Conservation (phyloP, 2,329 filamentous ascomycete species). For the Cladosporium austrohemisphaericum region DNA sequence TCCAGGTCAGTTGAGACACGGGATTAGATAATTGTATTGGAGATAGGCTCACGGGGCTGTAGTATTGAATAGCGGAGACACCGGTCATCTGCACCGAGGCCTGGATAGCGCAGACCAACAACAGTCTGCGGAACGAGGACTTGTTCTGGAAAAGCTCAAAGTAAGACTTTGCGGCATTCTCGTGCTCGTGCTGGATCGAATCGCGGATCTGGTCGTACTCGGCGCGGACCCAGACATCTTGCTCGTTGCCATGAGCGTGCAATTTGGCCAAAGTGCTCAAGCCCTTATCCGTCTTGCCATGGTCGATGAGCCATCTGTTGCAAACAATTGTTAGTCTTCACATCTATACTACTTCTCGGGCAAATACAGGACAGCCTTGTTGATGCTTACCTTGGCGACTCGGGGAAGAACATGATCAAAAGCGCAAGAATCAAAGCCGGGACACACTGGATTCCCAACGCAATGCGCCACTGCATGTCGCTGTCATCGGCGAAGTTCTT, state of each 20-base stretch:
- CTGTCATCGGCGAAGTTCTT: slow-evolving; percentile 47
- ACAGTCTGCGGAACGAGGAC: slow-evolving; percentile 67
- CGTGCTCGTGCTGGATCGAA: slow-evolving; percentile 60
- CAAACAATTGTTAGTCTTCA: background rate
- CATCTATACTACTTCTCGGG: background rate
- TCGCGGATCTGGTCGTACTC: slow-evolving; percentile 71
- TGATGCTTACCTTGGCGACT: slow-evolving; percentile 40
- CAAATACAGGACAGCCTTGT: background rate
- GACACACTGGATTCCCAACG: slow-evolving; percentile 66
- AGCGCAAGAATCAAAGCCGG: slow-evolving; percentile 62
- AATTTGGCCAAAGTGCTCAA: slow-evolving; percentile 64
- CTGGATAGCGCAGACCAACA: slow-evolving; percentile 66
- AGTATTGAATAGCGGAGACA: slow-evolving; percentile 72
- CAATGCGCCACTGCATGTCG: slow-evolving; percentile 58
- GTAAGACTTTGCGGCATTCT: slow-evolving; percentile 67
- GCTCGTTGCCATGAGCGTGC: slow-evolving; percentile 63
- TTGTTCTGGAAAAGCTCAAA: slow-evolving; percentile 62
- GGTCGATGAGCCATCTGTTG: slow-evolving; percentile 65
- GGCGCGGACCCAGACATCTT: slow-evolving; percentile 66
- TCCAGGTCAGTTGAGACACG: too few relatives aligned
- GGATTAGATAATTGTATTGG: background rate
- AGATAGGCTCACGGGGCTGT: background rate
- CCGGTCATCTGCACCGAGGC: slow-evolving; percentile 74
- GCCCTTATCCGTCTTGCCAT: slow-evolving; percentile 62
- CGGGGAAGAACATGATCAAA: slow-evolving; percentile 70